Evolutionary conservation across 2,329 filamentous ascomycete genomes (phyloP).

Genomic region (Colletotrichum simmondsii): DNA sequence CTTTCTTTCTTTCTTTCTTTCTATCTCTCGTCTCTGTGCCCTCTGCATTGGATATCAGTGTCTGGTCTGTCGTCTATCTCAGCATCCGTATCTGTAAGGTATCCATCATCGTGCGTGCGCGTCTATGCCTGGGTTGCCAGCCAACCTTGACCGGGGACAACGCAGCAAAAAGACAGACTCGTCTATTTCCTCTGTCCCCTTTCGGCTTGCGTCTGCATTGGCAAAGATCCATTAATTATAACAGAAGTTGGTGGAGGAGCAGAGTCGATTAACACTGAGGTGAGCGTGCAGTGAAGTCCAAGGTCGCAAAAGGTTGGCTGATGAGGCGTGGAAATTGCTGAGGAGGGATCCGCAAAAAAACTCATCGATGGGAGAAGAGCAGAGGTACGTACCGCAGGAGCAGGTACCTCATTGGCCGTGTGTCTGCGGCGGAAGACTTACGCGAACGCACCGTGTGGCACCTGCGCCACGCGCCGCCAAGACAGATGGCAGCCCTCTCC

Average conservation of each 20-base stretch:
- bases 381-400: not conserved
- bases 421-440: conserved; percentile 23
- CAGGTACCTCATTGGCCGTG: not conserved
- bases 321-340: conserved; percentile 1
- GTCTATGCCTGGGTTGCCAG: not conserved
- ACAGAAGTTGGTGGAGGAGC: not conserved
- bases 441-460: conserved; percentile 32
- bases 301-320: not conserved
- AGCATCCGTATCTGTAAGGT: not conserved
- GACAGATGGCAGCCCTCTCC: conserved; percentile 25
- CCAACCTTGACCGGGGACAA: conserved; percentile 6
- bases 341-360: not conserved
- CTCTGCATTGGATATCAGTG: not conserved
- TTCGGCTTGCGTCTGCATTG: conserved; percentile 3
- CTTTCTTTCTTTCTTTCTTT: too few relatives aligned
- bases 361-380: not conserved
- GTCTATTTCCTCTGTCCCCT: not conserved
- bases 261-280: not conserved
- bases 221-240: not conserved
- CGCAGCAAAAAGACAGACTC: not conserved
- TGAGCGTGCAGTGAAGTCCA: not conserved
- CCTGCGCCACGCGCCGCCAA: conserved; percentile 30
- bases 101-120: not conserved
- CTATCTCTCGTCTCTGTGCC: not conserved
- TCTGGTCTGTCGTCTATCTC: not conserved